These are phyloP conservation scores for Macrolepiota albuminosa DNA, from an alignment of 768 basidiomycete genomes.

Conservation along the genomic window DNA sequence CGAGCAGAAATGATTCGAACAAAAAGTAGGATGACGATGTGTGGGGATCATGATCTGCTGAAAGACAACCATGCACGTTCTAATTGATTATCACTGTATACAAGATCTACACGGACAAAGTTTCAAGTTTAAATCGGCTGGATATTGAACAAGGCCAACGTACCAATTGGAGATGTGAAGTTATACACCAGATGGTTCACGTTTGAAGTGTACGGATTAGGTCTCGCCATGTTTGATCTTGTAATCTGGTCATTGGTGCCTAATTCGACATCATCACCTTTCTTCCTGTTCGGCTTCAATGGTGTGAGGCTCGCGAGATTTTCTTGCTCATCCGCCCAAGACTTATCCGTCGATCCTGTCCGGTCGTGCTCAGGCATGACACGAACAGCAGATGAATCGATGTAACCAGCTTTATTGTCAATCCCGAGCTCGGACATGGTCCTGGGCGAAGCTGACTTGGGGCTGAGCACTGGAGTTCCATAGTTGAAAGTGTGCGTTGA, in stretches of 20 bases:
- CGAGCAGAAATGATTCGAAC: not conserved
- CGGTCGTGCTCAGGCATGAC: not conserved
- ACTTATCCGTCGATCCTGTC: conserved; percentile 19
- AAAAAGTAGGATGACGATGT: not conserved
- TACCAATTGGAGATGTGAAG: conserved; percentile 71
- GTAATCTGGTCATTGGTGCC: conserved; percentile 31
- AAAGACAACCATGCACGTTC: conserved; percentile 29
- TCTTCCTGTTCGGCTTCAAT: conserved; percentile 38
- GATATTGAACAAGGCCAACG: conserved; percentile 10
- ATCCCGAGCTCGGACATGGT: conserved; percentile 18
- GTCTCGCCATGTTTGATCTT: conserved; percentile 40
- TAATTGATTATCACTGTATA: conserved; percentile 15
- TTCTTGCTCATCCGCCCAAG: conserved; percentile 26
- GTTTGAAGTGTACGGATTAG: conserved; percentile 28
- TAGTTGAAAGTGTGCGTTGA: conserved; percentile 6
- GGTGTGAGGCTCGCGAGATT: conserved; percentile 23
- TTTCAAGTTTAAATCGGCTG: not conserved
- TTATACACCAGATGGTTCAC: conserved; percentile 54
- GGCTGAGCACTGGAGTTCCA: conserved; percentile 6
- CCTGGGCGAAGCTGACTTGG: no score
- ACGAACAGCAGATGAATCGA: not conserved
- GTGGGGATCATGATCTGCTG: conserved; percentile 21
- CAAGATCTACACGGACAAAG: conserved; percentile 18
- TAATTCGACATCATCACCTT: conserved; percentile 32
- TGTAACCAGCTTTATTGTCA: conserved; percentile 16